phyloP scores from a whole-genome alignment of 2,329 filamentous ascomycete species.

The Neofusicoccum kwambonambiense region DNA sequence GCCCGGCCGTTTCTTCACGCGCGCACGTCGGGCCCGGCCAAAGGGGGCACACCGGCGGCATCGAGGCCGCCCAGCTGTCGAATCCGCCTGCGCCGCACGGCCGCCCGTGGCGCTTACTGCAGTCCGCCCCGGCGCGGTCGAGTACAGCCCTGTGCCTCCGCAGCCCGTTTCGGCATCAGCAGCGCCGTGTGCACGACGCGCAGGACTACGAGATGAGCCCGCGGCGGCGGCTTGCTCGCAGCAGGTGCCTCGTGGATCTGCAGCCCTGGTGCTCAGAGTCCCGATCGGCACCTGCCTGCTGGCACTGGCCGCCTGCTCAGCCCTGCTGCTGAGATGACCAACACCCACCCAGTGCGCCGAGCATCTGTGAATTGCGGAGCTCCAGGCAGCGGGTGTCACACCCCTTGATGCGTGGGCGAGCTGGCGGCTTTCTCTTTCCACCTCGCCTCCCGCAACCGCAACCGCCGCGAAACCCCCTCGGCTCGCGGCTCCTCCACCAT shows the following conservation, averaged over 20 bases:
- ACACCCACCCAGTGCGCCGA: neutral
- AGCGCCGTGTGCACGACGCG: neutral
- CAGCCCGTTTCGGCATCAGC: neutral
- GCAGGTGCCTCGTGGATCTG: no score
- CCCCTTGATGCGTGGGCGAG: conserved; percentile 13
- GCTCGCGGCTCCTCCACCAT: neutral
- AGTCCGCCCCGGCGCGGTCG: neutral
- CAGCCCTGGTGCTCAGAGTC: neutral
- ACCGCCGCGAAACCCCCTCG: neutral
- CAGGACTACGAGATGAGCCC: neutral
- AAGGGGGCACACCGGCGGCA: neutral
- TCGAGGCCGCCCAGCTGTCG: no score
- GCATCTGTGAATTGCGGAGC: conserved; percentile 12
- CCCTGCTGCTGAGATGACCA: conserved; percentile 11
- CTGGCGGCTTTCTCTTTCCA: neutral
- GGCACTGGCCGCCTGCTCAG: conserved; percentile 11
- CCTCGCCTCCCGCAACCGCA: neutral
- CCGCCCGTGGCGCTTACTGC: neutral
- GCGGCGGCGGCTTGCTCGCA: neutral
- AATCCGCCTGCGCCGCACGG: neutral
- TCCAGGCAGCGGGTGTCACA: neutral
- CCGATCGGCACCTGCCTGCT: conserved; percentile 8
- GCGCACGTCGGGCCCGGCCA: neutral
- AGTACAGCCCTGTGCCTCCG: neutral
- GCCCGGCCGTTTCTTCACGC: conserved; percentile 3